phyloP scores from a whole-genome alignment of 1,284 basidiomycete species.

The Kwoniella shivajii region DNA sequence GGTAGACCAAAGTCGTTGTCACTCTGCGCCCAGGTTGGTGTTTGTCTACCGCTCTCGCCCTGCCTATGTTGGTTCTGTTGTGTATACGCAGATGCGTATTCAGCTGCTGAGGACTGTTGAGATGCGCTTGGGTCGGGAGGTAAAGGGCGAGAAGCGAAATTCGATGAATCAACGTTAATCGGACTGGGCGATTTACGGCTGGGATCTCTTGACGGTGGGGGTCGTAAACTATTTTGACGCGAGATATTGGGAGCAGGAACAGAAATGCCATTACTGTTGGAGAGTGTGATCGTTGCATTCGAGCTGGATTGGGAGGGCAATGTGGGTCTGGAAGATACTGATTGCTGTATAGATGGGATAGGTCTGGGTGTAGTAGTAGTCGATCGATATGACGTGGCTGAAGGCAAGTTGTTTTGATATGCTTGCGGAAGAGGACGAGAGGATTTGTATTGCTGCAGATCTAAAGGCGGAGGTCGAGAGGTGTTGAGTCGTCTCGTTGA shows the following conservation, averaged over 20 bases:
- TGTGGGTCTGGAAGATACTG: conserved; percentile 3
- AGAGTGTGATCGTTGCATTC: conserved; percentile 15
- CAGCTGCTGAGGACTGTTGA: conserved; percentile 29
- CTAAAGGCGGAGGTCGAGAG: conserved; percentile 40
- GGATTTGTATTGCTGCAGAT: conserved; percentile 31
- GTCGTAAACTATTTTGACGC: conserved; percentile 29
- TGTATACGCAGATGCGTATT: conserved; percentile 33
- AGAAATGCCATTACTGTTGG: conserved; percentile 14
- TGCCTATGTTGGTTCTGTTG: conserved; percentile 24
- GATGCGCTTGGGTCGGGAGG: conserved; percentile 28
- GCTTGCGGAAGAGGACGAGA: conserved; percentile 33
- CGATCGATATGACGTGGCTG: conserved; percentile 9
- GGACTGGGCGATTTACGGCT: conserved; percentile 43
- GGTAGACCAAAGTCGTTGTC: conserved; percentile 19
- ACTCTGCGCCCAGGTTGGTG: conserved; percentile 17
- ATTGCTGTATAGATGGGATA: conserved; percentile 1
- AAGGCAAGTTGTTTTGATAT: conserved; percentile 26
- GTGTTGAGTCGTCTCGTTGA: conserved; percentile 26
- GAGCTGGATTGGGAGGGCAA: conserved; percentile 11
- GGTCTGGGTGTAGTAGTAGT: conserved; percentile 26
- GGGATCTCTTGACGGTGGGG: conserved; percentile 35
- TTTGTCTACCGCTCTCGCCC: conserved; percentile 15
- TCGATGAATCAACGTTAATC: conserved; percentile 26
- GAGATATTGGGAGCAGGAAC: conserved; percentile 22
- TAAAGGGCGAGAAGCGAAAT: conserved; percentile 34